Evolutionary conservation across 306 rosid genomes (phyloP), one percentile per base, ranked within the genome.

Genomic region (Erythrophleum fordii): DNA sequence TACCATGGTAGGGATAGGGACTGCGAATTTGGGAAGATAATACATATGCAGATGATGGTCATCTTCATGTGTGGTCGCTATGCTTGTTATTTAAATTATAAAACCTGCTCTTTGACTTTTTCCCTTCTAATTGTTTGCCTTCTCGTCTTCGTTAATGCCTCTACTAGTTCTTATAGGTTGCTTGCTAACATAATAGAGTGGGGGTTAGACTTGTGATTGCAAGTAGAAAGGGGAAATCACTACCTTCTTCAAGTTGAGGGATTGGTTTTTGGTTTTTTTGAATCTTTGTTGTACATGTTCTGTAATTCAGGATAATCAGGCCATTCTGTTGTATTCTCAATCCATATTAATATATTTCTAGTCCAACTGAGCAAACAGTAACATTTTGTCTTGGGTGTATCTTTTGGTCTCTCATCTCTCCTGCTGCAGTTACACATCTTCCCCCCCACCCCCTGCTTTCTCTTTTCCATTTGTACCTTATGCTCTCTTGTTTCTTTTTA

Each of bases 21-120:
- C 85, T 81, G 81, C 28, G 61, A 80, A 77, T 76, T 78, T 87
- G 83, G 72, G 83, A 83, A 86, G 77, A 70, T 80, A 80, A 60
- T 82, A 67, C 85, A 77, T 88, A 75, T 88, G 89, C 88, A 81
- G 87, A 87, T 80, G 76, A 80, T 80, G 85, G 76, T 76, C 78
- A 62, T 76, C 89, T 84, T 75, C 89, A 83, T 90, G 88, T 85
- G 85, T 87, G 83, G 84, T 89, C 86, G 74, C 69, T 89, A 87
- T 77, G 87, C 83, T 87, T 89, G 75, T 86, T 39, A 72, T 69
- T 83, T 81, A 77, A 82, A 73, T 82, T 77, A 84, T 77, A 72
- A 87, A 77, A 89, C 79, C 74, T 79, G 77, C 83, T 42, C 45
- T 62, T 11, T 25, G 61, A 44, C 77, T 53, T 88, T 65, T 77